These are phyloP conservation scores for Clonostachys chloroleuca DNA, from an alignment of 2,329 filamentous ascomycete species.

Conservation along the genomic window DNA sequence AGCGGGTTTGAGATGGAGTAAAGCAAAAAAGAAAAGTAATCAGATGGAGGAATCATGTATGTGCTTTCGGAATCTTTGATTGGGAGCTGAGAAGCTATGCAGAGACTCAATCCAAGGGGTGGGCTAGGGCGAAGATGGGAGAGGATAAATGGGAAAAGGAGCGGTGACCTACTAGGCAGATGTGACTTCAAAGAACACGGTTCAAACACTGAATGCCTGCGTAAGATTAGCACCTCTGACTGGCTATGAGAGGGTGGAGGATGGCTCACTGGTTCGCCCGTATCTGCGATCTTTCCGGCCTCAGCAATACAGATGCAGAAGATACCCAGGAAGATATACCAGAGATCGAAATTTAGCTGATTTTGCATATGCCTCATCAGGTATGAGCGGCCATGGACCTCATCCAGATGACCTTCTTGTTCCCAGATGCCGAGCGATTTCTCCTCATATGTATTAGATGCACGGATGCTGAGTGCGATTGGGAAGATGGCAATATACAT, in stretches of 20 bases:
- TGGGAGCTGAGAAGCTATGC: no score
- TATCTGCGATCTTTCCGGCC: slow-evolving; percentile 2
- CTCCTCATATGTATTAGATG: slow-evolving; percentile 59
- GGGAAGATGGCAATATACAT: slow-evolving; percentile 63
- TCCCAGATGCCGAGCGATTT: slow-evolving; percentile 55
- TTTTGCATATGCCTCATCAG: slow-evolving; percentile 25
- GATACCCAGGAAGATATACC: slow-evolving; percentile 32
- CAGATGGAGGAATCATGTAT: no score
- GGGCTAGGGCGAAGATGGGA: no score
- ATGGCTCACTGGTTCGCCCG: slow-evolving; percentile 1
- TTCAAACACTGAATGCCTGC: slow-evolving; percentile 3
- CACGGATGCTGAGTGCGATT: slow-evolving; percentile 57
- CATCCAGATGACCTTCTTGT: slow-evolving; percentile 13
- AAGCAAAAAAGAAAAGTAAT: no score
- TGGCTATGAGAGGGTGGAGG: not conserved
- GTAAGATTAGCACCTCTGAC: not conserved
- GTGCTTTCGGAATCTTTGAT: no score
- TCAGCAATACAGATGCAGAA: slow-evolving; percentile 24
- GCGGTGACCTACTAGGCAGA: slow-evolving; percentile 4
- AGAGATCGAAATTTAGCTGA: slow-evolving; percentile 33
- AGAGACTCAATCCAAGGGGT: no score
- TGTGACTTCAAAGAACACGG: slow-evolving; percentile 4
- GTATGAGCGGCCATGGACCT: slow-evolving; percentile 12
- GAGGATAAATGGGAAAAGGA: not conserved
- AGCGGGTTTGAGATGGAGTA: no score